Evolutionary conservation across 495 filamentous ascomycete species (phyloP).

Genomic region (Filosporella fistucella): DNA sequence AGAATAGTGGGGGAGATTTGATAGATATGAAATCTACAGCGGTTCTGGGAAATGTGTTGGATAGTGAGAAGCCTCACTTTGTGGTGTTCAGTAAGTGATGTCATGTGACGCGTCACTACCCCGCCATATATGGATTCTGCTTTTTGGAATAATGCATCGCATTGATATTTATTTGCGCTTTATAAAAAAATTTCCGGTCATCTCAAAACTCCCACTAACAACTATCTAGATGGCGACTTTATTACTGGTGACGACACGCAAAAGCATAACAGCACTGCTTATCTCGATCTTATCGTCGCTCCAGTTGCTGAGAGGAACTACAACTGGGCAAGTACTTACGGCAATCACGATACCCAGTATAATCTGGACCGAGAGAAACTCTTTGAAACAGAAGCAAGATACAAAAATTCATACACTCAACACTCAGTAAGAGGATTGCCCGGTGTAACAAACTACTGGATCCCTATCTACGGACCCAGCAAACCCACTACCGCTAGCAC

Average conservation of each 20-base stretch:
- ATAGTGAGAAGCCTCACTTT: no score
- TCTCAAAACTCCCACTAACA: no score
- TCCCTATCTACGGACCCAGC: constrained; percentile 49
- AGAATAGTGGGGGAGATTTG: no score
- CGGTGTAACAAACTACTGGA: constrained; percentile 65
- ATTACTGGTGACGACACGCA: constrained; percentile 62
- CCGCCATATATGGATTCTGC: no score
- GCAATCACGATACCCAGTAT: constrained; percentile 62
- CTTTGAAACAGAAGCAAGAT: constrained; percentile 46
- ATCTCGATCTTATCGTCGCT: constrained; percentile 57
- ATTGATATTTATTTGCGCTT: no score
- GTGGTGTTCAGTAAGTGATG: no score
- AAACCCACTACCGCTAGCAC: no score
- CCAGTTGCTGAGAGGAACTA: constrained; percentile 46
- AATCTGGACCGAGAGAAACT: constrained; percentile 51
- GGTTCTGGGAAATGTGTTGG: no score
- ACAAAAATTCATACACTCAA: constrained; percentile 45
- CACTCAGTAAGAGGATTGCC: constrained; percentile 28
- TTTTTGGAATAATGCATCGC: no score
- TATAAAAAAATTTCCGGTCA: no score
- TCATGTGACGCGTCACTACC: no score
- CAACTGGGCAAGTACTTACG: constrained; percentile 64
- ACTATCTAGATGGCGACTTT: constrained; percentile 69
- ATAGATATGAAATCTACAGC: no score
- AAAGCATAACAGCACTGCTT: constrained; percentile 46